These are phyloP conservation scores for Fusarium domesticum DNA, from an alignment of 2,329 filamentous ascomycete species.

Conservation along the genomic window DNA sequence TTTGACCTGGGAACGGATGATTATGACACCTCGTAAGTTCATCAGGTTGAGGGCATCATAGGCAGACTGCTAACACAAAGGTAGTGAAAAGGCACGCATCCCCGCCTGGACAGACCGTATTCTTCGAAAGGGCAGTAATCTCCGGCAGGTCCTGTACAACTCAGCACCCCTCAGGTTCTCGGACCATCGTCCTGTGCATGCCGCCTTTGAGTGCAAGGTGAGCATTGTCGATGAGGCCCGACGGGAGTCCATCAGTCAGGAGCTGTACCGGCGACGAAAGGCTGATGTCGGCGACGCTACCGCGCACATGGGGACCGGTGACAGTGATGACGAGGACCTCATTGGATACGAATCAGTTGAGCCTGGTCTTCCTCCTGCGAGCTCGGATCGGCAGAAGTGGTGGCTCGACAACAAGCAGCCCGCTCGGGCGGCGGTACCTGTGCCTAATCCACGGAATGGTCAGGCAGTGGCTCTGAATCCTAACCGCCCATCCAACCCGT, in stretches of 20 bases:
- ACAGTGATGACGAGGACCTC: slow-evolving; percentile 74
- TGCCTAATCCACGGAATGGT: slow-evolving; percentile 53
- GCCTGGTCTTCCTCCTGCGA: slow-evolving; percentile 67
- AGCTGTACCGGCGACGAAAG: slow-evolving; percentile 70
- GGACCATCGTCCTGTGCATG: slow-evolving; percentile 94
- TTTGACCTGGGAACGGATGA: slow-evolving; percentile 84
- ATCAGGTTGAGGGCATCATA: not conserved
- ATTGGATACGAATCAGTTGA: slow-evolving; percentile 81
- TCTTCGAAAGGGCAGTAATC: slow-evolving; percentile 76
- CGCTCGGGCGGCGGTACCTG: slow-evolving; percentile 67
- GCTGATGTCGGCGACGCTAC: slow-evolving; percentile 63
- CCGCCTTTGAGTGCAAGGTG: slow-evolving; percentile 79
- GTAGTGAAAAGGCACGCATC: slow-evolving; percentile 83
- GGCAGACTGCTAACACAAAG: slow-evolving; percentile 14
- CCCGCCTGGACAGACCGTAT: slow-evolving; percentile 97
- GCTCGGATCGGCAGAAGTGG: slow-evolving; percentile 67
- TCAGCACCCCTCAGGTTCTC: slow-evolving; percentile 83
- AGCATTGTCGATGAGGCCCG: slow-evolving; percentile 72
- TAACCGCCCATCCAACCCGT: slow-evolving; percentile 76
- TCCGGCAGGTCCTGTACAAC: slow-evolving; percentile 80
- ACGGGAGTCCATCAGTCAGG: slow-evolving; percentile 69
- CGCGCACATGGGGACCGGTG: slow-evolving; percentile 49
- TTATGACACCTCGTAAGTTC: slow-evolving; percentile 82
- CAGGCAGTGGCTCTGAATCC: slow-evolving; percentile 67
- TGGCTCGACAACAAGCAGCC: slow-evolving; percentile 70